Percentiles rank a stretch among this genome's conserved stretches.
Evolutionary conservation across 1,284 basidiomycete genomes (phyloP).

Genomic region (Trametes pubescens): DNA sequence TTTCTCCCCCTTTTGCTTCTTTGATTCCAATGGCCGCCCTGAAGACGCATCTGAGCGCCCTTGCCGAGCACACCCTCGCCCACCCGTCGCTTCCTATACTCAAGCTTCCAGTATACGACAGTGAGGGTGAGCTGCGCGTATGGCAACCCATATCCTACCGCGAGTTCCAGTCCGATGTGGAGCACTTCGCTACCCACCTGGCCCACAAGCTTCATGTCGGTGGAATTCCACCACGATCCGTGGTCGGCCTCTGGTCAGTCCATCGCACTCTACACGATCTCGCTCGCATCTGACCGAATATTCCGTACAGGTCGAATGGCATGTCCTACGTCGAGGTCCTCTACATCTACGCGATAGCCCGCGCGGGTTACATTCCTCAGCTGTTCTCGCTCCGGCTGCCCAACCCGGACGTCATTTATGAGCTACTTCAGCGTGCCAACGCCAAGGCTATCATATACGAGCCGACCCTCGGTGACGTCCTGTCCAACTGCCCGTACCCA

Average conservation of each 20-base stretch:
- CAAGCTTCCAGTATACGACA: conserved; percentile 52
- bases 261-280: not conserved
- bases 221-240: conserved; percentile 58
- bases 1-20: conserved; percentile 9
- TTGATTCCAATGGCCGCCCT: conserved; percentile 30
- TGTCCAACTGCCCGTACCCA: conserved; percentile 55
- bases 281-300: conserved; percentile 16
- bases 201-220: conserved; percentile 49
- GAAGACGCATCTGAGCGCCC: conserved; percentile 57
- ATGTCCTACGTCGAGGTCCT: conserved; percentile 71
- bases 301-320: conserved; percentile 62
- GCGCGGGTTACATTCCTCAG: conserved; percentile 76
- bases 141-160: conserved; percentile 61
- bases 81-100: conserved; percentile 56
- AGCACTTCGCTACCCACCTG: conserved; percentile 63
- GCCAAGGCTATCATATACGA: conserved; percentile 69
- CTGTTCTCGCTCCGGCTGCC: conserved; percentile 75
- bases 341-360: conserved; percentile 72
- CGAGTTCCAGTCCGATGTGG: conserved; percentile 61
- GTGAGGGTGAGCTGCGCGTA: conserved; percentile 44
- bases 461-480: conserved; percentile 49
- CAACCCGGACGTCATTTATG: conserved; percentile 69
- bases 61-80: conserved; percentile 53
- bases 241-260: conserved; percentile 71
- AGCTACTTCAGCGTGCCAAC: conserved; percentile 62